Conservation (phyloP, 805 yeast genomes). For the Grigorovia yakushimaensis region DNA sequence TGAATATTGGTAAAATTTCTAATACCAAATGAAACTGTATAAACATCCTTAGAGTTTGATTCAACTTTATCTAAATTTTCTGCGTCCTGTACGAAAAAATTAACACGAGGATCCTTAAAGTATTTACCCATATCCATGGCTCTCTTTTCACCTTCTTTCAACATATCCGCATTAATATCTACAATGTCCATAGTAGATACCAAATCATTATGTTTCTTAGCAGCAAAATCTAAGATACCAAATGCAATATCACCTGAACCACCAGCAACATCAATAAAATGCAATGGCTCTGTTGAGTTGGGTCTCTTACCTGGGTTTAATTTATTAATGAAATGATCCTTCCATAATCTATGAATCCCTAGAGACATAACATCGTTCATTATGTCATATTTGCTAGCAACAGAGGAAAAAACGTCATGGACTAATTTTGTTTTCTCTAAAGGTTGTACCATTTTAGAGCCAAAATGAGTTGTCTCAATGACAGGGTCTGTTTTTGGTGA, state of each 20-base stretch:
- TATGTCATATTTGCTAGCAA: constrained; percentile 86
- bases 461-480: constrained; percentile 65
- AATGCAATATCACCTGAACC: constrained; percentile 98
- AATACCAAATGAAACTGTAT: constrained; percentile 95
- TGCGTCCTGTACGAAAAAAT: constrained; percentile 85
- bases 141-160: constrained; percentile 81
- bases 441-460: constrained; percentile 71
- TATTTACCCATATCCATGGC: constrained; percentile 51
- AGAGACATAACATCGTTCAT: constrained; percentile 98
- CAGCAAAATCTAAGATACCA: constrained; percentile 88
- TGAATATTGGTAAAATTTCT: constrained; percentile 93
- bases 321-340: constrained; percentile 75
- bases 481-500: not conserved
- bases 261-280: constrained; percentile 94
- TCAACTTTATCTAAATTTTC: constrained; percentile 76
- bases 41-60: constrained; percentile 84
- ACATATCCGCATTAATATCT: constrained; percentile 94
- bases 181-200: constrained; percentile 79
- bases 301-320: constrained; percentile 92
- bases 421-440: constrained; percentile 76
- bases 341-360: constrained; percentile 94
- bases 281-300: constrained; percentile 64
- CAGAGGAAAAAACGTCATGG: constrained; percentile 84
- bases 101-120: constrained; percentile 45
- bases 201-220: constrained; percentile 61